phyloP scores from a whole-genome alignment of 2,329 filamentous ascomycete genomes.

The Coniochaeta ligniaria region DNA sequence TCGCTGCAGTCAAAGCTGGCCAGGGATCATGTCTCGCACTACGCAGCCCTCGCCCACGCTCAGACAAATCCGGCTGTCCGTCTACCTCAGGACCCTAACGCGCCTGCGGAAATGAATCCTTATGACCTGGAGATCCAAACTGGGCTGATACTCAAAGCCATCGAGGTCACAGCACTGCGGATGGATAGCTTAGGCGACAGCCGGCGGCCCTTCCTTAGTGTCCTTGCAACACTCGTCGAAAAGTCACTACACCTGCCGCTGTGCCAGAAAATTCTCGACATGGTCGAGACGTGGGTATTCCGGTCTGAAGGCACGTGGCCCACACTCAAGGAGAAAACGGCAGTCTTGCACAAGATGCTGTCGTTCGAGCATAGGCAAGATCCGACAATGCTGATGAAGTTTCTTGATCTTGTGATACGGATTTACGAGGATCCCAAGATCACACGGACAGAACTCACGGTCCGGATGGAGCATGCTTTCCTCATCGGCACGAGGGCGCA shows the following conservation, averaged over 20 bases:
- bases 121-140: conserved; percentile 87
- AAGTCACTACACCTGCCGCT: conserved; percentile 82
- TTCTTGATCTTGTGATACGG: conserved; percentile 89
- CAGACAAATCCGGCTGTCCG: conserved; percentile 31
- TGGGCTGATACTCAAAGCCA: conserved; percentile 86
- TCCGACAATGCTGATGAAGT: conserved; percentile 80
- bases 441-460: conserved; percentile 87
- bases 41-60: conserved; percentile 45
- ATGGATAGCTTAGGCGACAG: conserved; percentile 93
- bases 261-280: conserved; percentile 85
- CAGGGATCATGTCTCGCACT: conserved; percentile 83
- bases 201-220: conserved; percentile 86
- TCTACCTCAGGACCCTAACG: conserved; percentile 46
- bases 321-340: conserved; percentile 97
- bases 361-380: conserved; percentile 84
- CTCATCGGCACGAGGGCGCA: conserved; percentile 88
- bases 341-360: conserved; percentile 98
- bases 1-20: conserved; percentile 86
- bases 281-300: conserved; percentile 97
- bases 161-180: conserved; percentile 83
- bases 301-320: conserved; percentile 91
- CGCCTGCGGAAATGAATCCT: conserved; percentile 54
- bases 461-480: conserved; percentile 96
- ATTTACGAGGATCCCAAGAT: conserved; percentile 99
- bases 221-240: conserved; percentile 89